Percentiles rank a stretch among this genome's conserved stretches.
Evolutionary conservation across 23 red algal genomes (phyloP).

Genomic region (Pyropia yezoensis): DNA sequence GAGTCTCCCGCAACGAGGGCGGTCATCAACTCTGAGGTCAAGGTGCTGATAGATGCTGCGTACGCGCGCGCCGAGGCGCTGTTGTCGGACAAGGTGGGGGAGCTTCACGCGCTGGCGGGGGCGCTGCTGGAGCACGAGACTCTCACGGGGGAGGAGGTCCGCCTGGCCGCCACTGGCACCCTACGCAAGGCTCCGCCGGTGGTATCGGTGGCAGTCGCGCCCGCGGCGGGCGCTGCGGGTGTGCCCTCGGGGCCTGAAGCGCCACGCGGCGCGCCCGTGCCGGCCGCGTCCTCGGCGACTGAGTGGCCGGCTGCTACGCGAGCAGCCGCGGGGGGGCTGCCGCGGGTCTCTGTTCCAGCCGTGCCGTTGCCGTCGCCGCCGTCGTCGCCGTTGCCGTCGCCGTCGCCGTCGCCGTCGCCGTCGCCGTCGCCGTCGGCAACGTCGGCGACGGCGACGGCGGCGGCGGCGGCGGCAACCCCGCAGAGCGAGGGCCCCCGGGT

Average conservation of each 20-base stretch:
- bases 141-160: slow-evolving; percentile 79
- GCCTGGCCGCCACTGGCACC: slow-evolving; percentile 42
- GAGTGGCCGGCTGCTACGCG: no score
- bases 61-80: slow-evolving; percentile 61
- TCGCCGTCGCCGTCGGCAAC: no score
- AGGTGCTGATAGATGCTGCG: slow-evolving; percentile 59
- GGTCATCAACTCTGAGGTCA: slow-evolving; percentile 75
- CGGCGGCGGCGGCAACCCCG: no score
- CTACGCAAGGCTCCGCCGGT: slow-evolving; percentile 3
- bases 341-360: no score
- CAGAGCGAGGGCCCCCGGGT: no score
- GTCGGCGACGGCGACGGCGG: no score
- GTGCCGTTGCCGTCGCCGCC: no score
- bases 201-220: slow-evolving; percentile 3
- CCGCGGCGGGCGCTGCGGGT: no score
- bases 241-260: no score
- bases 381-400: no score
- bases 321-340: no score
- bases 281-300: background rate
- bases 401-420: no score
- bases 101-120: slow-evolving; percentile 71
- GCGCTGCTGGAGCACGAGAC: slow-evolving; percentile 82
- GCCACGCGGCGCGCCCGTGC: background rate
- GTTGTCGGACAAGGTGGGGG: slow-evolving; percentile 57
- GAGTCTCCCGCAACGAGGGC: slow-evolving; percentile 66